These are phyloP conservation scores for Galeopsis tetrahit DNA, from an alignment of 257 asterid genomes.

Conservation along the genomic window DNA sequence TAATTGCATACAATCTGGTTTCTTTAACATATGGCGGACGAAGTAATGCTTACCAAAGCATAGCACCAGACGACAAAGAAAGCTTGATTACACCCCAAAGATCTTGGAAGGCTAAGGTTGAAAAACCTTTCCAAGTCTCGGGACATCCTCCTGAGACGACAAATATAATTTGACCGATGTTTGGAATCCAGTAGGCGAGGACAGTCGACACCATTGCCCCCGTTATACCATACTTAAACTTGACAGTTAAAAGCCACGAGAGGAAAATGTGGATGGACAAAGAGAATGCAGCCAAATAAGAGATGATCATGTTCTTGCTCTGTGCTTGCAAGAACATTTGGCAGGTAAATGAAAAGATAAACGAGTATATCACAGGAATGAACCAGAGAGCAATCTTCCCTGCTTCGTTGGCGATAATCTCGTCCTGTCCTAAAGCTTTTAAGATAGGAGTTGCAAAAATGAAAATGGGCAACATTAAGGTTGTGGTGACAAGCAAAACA, in stretches of 20 bases:
- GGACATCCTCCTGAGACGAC: slow-evolving; percentile 63
- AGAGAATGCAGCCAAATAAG: slow-evolving; percentile 60
- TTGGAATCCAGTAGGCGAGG: slow-evolving; percentile 79
- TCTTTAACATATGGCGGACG: background rate
- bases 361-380: slow-evolving; percentile 64
- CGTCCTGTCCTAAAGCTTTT: slow-evolving; percentile 69
- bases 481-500: slow-evolving; percentile 42
- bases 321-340: slow-evolving; percentile 85
- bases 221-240: slow-evolving; percentile 52
- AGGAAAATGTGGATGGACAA: slow-evolving; percentile 55
- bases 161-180: slow-evolving; percentile 58
- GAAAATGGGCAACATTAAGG: slow-evolving; percentile 52
- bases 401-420: slow-evolving; percentile 49
- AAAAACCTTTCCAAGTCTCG: slow-evolving; percentile 78
- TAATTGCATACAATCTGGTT: background rate
- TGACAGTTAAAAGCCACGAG: slow-evolving; percentile 66
- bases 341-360: slow-evolving; percentile 58
- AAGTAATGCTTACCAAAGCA: slow-evolving; percentile 58
- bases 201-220: slow-evolving; percentile 72
- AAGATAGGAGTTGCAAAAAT: slow-evolving; percentile 60
- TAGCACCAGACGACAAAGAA: slow-evolving; percentile 76
- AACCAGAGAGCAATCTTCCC: slow-evolving; percentile 57
- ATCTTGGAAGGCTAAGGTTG: slow-evolving; percentile 63
- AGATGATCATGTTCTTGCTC: slow-evolving; percentile 73
- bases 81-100: slow-evolving; percentile 72